A percentile compares a stretch with the other conserved stretches of the same genome.
phyloP scores from a whole-genome alignment of 306 rosid species.

The Cucumis hystrix region DNA sequence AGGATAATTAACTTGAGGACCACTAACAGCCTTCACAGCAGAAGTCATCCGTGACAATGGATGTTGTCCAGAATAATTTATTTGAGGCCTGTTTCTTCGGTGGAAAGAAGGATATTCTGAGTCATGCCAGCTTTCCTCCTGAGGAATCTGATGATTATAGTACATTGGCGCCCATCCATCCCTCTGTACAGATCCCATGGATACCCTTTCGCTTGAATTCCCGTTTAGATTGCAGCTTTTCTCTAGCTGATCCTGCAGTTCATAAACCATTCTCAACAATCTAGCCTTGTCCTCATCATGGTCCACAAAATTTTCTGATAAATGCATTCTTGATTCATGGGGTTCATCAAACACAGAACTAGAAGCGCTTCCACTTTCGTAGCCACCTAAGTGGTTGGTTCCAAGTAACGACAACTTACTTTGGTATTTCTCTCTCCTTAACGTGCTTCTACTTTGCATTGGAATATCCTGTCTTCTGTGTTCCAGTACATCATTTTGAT shows the following conservation, averaged over 20 bases:
- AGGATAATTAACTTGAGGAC: constrained; percentile 28
- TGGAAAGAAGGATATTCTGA: constrained; percentile 21
- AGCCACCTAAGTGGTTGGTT: constrained; percentile 20
- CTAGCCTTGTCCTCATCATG: constrained; percentile 44
- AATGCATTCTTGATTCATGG: constrained; percentile 29
- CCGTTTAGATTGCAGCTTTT: constrained; percentile 19
- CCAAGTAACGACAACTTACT: constrained; percentile 23
- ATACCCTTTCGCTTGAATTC: constrained; percentile 23
- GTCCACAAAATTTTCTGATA: constrained; percentile 22
- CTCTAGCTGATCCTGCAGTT: constrained; percentile 50
- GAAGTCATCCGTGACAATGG: constrained; percentile 38
- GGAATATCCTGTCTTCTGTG: constrained; percentile 24
- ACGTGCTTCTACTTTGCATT: constrained; percentile 19
- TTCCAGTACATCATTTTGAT: constrained; percentile 23
- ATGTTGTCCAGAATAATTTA: constrained; percentile 21
- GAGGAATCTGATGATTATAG: constrained; percentile 1
- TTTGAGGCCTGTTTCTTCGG: constrained; percentile 30
- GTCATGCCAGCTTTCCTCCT: constrained; percentile 14
- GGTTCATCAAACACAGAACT: constrained; percentile 27
- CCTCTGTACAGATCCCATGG: constrained; percentile 20
- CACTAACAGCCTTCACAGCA: constrained; percentile 49
- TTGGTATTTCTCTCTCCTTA: constrained; percentile 29
- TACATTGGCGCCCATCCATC: constrained; percentile 7
- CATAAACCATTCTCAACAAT: constrained; percentile 42
- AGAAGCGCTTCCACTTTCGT: constrained; percentile 27